Percentiles rank a stretch among this genome's conserved stretches.
Evolutionary conservation across 257 asterid species (phyloP).

Genomic region (Rauvolfia tetraphylla): DNA sequence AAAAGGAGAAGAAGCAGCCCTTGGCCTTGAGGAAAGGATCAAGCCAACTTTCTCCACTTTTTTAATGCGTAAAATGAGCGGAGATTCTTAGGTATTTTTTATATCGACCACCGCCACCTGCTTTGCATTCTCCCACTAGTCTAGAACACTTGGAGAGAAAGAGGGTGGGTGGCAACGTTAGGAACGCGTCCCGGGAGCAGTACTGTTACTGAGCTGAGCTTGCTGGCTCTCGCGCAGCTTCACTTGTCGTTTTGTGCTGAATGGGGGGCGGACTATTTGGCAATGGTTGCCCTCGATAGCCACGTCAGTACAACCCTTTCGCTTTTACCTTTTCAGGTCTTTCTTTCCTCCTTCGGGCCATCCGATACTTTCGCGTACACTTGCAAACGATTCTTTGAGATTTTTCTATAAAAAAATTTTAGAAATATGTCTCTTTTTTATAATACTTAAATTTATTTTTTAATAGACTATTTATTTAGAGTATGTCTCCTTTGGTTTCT

Average conservation of each 20-base stretch:
- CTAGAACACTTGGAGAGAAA: neutral
- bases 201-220: neutral
- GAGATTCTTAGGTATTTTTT: slow-evolving; percentile 27
- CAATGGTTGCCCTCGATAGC: neutral
- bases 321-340: neutral
- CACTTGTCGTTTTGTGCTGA: neutral
- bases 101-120: neutral
- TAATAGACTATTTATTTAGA: too few species aligned
- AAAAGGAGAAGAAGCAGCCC: neutral
- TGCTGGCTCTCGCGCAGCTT: neutral
- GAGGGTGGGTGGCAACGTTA: neutral
- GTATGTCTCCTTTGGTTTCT: too few species aligned
- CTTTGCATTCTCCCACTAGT: neutral
- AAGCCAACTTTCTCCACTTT: slow-evolving; percentile 25
- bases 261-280: neutral
- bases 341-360: neutral
- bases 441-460: too few species aligned
- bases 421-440: too few species aligned
- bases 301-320: neutral
- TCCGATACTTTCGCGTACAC: too few species aligned
- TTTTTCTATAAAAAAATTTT: too few species aligned
- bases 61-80: slow-evolving; percentile 27
- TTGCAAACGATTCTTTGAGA: too few species aligned
- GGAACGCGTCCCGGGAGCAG: neutral
- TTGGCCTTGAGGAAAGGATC: slow-evolving; percentile 21